Conservation (phyloP, 192 early-diverging fungal genomes). For the Rhizophagus prolifer region DNA sequence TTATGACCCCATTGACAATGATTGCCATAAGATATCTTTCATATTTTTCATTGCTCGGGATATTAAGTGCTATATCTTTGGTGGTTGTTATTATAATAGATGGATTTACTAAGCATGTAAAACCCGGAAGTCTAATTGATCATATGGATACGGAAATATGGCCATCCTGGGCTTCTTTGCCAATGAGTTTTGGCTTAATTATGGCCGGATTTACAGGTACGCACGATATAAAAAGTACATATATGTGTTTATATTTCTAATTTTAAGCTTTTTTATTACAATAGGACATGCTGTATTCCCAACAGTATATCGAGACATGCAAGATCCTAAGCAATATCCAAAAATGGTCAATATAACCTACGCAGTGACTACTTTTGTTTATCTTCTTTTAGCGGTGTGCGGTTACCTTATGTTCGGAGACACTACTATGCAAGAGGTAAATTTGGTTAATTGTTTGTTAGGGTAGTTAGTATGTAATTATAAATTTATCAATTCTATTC, state of each 20-base stretch:
- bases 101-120: slow-evolving; percentile 45
- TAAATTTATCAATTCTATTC: neutral
- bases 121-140: slow-evolving; percentile 58
- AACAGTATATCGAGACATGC: slow-evolving; percentile 66
- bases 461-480: slow-evolving; percentile 6
- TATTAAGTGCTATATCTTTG: slow-evolving; percentile 53
- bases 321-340: slow-evolving; percentile 46
- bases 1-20: slow-evolving; percentile 58
- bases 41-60: slow-evolving; percentile 58
- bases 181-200: slow-evolving; percentile 54
- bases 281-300: slow-evolving; percentile 68
- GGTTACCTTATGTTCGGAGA: slow-evolving; percentile 76
- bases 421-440: slow-evolving; percentile 56
- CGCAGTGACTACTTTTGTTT: slow-evolving; percentile 45
- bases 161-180: slow-evolving; percentile 39
- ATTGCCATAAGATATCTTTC: slow-evolving; percentile 49
- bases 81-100: slow-evolving; percentile 56
- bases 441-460: neutral
- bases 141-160: slow-evolving; percentile 48
- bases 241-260: neutral
- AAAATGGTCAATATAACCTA: slow-evolving; percentile 59
- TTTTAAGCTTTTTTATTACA: neutral
- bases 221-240: neutral
- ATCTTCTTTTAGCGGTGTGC: slow-evolving; percentile 48
- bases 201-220: slow-evolving; percentile 56